phyloP scores from a whole-genome alignment of 106 monocot genomes.

The Gastrodia elata region DNA sequence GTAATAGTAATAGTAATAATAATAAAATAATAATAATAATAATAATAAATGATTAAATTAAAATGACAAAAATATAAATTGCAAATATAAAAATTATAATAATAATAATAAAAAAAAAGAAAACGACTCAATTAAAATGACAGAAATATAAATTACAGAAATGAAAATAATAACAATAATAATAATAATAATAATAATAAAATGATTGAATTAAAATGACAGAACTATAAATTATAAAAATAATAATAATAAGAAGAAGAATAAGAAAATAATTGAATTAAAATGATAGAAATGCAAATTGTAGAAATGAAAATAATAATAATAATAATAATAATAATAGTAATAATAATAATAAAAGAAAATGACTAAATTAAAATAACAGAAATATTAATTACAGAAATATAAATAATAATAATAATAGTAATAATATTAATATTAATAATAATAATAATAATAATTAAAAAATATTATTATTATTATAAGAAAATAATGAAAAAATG shows the following conservation, averaged over 20 bases:
- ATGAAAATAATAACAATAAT: background rate
- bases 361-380: too few relatives aligned
- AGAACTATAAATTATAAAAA: too few relatives aligned
- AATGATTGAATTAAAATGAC: too few relatives aligned
- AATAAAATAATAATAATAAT: background rate
- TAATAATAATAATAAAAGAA: background rate
- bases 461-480: too few relatives aligned
- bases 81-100: background rate
- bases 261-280: too few relatives aligned
- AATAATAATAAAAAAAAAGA: background rate
- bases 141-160: too few relatives aligned
- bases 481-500: background rate
- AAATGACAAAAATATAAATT: too few relatives aligned
- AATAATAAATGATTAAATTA: background rate
- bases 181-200: constrained; percentile 3
- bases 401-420: background rate
- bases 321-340: background rate
- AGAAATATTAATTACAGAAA: background rate
- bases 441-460: background rate
- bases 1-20: background rate
- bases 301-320: too few relatives aligned
- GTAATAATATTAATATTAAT: background rate
- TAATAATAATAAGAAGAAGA: too few relatives aligned
- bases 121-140: background rate
- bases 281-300: too few relatives aligned